Percentiles rank a stretch among this genome's conserved stretches.
phyloP scores from a whole-genome alignment of 495 filamentous ascomycete genomes.

The Neurospora terricola region DNA sequence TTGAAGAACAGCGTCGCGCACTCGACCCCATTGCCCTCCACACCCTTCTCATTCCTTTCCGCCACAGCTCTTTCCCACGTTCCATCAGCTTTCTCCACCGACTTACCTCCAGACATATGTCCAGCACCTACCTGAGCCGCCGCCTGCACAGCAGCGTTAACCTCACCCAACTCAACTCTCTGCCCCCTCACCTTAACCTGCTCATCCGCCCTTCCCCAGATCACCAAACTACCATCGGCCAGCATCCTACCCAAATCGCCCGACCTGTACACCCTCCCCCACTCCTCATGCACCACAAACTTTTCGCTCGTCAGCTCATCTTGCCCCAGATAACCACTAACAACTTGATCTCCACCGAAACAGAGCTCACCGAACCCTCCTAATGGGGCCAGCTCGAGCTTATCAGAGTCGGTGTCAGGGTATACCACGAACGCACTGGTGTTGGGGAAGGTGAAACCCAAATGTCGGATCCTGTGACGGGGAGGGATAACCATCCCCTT shows the following conservation, averaged over 20 bases:
- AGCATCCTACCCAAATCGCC: slow-evolving; percentile 66
- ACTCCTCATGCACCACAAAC: slow-evolving; percentile 54
- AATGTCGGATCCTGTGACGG: slow-evolving; percentile 41
- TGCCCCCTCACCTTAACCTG: slow-evolving; percentile 79
- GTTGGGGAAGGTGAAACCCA: slow-evolving; percentile 57
- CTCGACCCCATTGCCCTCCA: background rate
- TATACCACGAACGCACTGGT: slow-evolving; percentile 60
- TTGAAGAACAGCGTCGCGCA: slow-evolving; percentile 44
- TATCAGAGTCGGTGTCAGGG: slow-evolving; percentile 17
- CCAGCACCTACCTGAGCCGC: background rate
- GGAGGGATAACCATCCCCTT: slow-evolving; percentile 33
- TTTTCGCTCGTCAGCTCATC: slow-evolving; percentile 43
- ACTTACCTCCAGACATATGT: background rate
- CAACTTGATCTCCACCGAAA: slow-evolving; percentile 74
- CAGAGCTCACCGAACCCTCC: slow-evolving; percentile 72
- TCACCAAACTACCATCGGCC: slow-evolving; percentile 57
- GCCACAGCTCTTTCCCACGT: slow-evolving; percentile 16
- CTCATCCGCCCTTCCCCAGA: slow-evolving; percentile 64
- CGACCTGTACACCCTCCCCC: slow-evolving; percentile 59
- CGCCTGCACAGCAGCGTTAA: slow-evolving; percentile 45
- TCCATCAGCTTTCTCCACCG: slow-evolving; percentile 14
- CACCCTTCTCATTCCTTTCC: background rate
- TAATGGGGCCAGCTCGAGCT: slow-evolving; percentile 37
- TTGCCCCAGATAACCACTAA: slow-evolving; percentile 57
- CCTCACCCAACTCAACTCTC: slow-evolving; percentile 69